phyloP scores from a whole-genome alignment of 2,329 filamentous ascomycete genomes.

The Sphaceloma murrayae region DNA sequence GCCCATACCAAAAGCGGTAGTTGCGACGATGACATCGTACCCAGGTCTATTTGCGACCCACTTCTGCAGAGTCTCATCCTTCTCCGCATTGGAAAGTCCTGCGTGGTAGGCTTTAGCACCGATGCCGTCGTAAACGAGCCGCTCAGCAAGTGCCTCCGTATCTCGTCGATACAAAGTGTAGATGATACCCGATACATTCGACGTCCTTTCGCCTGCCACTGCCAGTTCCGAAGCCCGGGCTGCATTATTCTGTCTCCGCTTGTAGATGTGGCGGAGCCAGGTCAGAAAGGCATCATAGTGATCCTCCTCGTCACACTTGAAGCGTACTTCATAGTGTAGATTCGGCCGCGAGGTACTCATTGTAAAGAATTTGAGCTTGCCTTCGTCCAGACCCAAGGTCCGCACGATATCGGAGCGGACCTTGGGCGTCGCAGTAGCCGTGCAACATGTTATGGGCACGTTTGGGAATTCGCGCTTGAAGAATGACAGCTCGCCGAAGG shows the following conservation, averaged over 20 bases:
- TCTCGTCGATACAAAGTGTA: slow-evolving; percentile 68
- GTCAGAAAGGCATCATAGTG: slow-evolving; percentile 62
- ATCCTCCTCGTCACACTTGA: slow-evolving; percentile 66
- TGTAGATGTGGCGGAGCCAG: slow-evolving; percentile 68
- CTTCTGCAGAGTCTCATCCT: slow-evolving; percentile 58
- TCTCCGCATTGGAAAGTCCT: slow-evolving; percentile 54
- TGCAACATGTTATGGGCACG: slow-evolving; percentile 86
- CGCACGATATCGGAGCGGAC: slow-evolving; percentile 76
- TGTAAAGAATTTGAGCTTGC: slow-evolving; percentile 61
- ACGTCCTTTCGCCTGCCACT: slow-evolving; percentile 40
- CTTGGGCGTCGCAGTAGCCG: slow-evolving; percentile 74
- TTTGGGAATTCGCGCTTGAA: slow-evolving; percentile 73
- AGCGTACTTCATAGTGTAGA: slow-evolving; percentile 82
- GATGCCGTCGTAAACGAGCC: slow-evolving; percentile 58
- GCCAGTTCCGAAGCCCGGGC: slow-evolving; percentile 50
- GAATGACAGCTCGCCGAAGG: slow-evolving; percentile 79
- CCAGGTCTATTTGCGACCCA: slow-evolving; percentile 66
- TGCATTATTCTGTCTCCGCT: slow-evolving; percentile 52
- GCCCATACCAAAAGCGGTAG: slow-evolving; percentile 94
- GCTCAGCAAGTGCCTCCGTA: slow-evolving; percentile 59
- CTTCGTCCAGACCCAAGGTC: slow-evolving; percentile 58
- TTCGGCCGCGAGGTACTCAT: slow-evolving; percentile 80
- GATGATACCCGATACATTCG: slow-evolving; percentile 66
- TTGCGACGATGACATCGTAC: slow-evolving; percentile 89
- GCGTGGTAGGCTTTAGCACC: slow-evolving; percentile 66